These are phyloP conservation scores for Hypsizygus marmoreus DNA, from an alignment of 768 basidiomycete species.

Conservation along the genomic window DNA sequence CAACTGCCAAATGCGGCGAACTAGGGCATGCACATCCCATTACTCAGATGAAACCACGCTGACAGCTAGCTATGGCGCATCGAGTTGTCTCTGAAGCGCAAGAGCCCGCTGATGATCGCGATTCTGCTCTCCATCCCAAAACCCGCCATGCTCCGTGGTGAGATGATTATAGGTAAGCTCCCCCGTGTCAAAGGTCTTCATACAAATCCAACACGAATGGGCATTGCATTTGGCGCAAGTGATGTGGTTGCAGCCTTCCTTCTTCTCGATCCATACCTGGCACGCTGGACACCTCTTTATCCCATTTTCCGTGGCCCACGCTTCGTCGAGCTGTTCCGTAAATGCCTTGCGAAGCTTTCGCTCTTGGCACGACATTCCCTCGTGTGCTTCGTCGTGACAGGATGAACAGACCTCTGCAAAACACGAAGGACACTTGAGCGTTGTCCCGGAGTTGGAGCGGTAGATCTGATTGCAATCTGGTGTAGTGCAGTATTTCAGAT, in stretches of 20 bases:
- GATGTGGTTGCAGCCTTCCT: constrained; percentile 42
- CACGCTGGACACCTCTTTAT: constrained; percentile 40
- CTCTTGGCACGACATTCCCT: constrained; percentile 48
- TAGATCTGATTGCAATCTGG: constrained; percentile 71
- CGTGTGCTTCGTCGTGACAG: constrained; percentile 49
- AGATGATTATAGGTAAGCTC: neutral
- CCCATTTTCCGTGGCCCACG: constrained; percentile 43
- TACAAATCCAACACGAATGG: constrained; percentile 43
- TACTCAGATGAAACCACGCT: too few species aligned
- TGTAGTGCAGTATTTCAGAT: too few species aligned
- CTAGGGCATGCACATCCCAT: too few species aligned
- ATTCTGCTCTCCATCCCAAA: too few species aligned
- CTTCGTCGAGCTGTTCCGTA: constrained; percentile 40
- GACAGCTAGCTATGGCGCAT: too few species aligned
- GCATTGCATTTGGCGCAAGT: constrained; percentile 34
- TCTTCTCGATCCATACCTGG: constrained; percentile 34
- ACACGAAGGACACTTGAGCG: constrained; percentile 51
- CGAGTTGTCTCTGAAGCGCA: too few species aligned
- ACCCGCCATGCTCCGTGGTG: too few species aligned
- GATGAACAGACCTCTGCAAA: constrained; percentile 43
- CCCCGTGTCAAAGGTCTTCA: neutral
- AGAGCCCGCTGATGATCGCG: too few species aligned
- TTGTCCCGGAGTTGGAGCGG: constrained; percentile 23
- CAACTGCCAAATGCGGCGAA: too few species aligned
- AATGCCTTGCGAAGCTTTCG: constrained; percentile 31